phyloP scores from a whole-genome alignment of 768 basidiomycete genomes.

The Tephrocybe rancida region DNA sequence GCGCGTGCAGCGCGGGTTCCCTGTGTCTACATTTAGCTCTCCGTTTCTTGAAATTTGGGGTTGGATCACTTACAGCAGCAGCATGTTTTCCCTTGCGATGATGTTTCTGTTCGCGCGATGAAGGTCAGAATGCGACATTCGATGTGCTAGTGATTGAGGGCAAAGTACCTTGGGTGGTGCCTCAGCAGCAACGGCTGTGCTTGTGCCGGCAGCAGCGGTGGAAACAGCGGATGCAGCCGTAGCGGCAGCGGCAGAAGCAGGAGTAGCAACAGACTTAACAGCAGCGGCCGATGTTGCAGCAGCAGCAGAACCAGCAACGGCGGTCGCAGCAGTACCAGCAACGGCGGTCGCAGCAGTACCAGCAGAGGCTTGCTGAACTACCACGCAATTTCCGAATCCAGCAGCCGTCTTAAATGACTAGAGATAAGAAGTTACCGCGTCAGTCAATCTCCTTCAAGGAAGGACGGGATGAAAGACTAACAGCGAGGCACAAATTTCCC shows the following conservation, averaged over 20 bases:
- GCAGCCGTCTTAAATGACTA: slow-evolving; percentile 48
- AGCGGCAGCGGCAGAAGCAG: slow-evolving; percentile 11
- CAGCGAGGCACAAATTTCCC: slow-evolving; percentile 50
- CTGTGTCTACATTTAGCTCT: slow-evolving; percentile 19
- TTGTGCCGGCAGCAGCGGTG: neutral
- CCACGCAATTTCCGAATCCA: slow-evolving; percentile 59
- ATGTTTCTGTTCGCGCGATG: neutral
- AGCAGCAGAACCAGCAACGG: neutral
- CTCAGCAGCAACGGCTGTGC: slow-evolving; percentile 6
- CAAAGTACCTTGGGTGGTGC: slow-evolving; percentile 2
- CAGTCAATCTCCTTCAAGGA: neutral
- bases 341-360: slow-evolving; percentile 8
- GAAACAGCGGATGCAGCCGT: neutral
- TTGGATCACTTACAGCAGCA: slow-evolving; percentile 19
- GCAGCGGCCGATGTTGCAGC: slow-evolving; percentile 9
- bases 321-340: neutral
- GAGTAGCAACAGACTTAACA: slow-evolving; percentile 11
- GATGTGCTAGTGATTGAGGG: neutral
- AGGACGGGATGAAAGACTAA: slow-evolving; percentile 21
- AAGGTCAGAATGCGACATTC: neutral
- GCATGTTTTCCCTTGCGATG: slow-evolving; percentile 3
- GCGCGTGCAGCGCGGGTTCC: slow-evolving; percentile 44
- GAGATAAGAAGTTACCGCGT: neutral
- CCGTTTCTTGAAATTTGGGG: neutral
- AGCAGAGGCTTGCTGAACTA: slow-evolving; percentile 39